A percentile compares a stretch with the other conserved stretches of the same genome.
Evolutionary conservation across 768 basidiomycete genomes (phyloP).

Genomic region (Fomitopsis serialis): DNA sequence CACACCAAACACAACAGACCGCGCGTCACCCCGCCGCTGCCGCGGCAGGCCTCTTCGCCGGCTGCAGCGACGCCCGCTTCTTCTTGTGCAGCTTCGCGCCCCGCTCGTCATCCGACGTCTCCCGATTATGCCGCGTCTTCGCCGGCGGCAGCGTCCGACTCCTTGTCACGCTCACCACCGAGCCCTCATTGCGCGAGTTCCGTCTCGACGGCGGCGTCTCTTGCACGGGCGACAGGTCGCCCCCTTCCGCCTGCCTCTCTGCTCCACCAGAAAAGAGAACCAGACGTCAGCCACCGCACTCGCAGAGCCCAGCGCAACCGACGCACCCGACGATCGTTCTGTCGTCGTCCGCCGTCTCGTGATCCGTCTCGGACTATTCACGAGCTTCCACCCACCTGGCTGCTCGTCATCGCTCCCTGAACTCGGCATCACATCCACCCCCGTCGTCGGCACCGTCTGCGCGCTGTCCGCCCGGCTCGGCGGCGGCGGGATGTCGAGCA

Average conservation of each 20-base stretch:
- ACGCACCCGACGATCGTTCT: conserved; percentile 29
- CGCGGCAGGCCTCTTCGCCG: conserved; percentile 9
- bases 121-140: conserved; percentile 10
- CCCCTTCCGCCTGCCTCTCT: conserved; percentile 21
- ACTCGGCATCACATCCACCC: conserved; percentile 17
- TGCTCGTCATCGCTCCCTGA: conserved; percentile 33
- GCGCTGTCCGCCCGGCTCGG: conserved; percentile 26
- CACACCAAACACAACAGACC: conserved; percentile 2
- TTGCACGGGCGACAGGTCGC: conserved; percentile 41
- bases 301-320: not conserved
- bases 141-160: conserved; percentile 63
- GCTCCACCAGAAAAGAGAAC: conserved; percentile 4
- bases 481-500: conserved; percentile 80
- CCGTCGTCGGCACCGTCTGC: conserved; percentile 25
- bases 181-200: conserved; percentile 19
- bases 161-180: conserved; percentile 40
- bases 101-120: conserved; percentile 31
- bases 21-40: not conserved
- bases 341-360: conserved; percentile 54
- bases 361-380: conserved; percentile 36
- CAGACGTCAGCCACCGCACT: not conserved
- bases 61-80: conserved; percentile 39
- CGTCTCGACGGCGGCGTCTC: conserved; percentile 35
- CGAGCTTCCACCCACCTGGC: conserved; percentile 51
- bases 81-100: conserved; percentile 42